Percentiles rank a stretch among this genome's conserved stretches.
These are phyloP conservation scores for Fistulinella prunicolor DNA, from an alignment of 768 basidiomycete species.

Conservation along the genomic window DNA sequence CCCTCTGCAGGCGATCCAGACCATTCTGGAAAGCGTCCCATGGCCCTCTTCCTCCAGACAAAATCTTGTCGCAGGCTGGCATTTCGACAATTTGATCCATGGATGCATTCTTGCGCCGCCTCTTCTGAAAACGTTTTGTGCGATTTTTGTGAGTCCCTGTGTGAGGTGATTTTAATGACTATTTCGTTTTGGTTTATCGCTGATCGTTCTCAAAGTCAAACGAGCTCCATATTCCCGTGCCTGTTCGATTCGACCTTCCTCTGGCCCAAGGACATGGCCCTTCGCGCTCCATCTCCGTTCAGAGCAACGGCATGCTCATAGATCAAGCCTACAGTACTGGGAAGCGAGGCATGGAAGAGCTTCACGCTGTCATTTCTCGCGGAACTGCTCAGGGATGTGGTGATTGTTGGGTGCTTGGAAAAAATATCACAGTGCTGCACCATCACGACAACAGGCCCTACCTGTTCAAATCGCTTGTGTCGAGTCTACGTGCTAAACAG, in stretches of 20 bases:
- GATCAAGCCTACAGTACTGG: not conserved
- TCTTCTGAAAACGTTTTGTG: not conserved
- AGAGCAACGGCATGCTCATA: not conserved
- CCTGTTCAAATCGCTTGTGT: not conserved
- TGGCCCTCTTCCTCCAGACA: not conserved
- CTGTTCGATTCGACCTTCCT: not conserved
- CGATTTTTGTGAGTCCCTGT: not conserved
- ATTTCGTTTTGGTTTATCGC: too few species aligned
- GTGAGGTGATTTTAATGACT: not conserved
- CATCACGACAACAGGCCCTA: not conserved
- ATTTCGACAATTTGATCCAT: not conserved
- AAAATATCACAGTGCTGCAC: too few species aligned
- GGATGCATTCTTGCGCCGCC: not conserved
- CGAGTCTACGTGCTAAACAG: not conserved
- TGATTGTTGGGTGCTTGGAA: constrained; percentile 4
- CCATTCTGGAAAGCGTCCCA: not conserved
- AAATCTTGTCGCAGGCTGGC: not conserved
- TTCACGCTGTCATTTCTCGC: not conserved
- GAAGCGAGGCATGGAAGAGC: not conserved
- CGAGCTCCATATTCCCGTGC: not conserved
- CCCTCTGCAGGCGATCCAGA: not conserved
- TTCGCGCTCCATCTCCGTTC: not conserved
- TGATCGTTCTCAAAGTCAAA: not conserved
- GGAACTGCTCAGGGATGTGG: not conserved
- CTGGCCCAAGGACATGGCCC: too few species aligned